Percentiles rank a stretch among this genome's conserved stretches.
These are phyloP conservation scores for Xerocomus spinulosus DNA, from an alignment of 768 basidiomycete species.

Conservation along the genomic window DNA sequence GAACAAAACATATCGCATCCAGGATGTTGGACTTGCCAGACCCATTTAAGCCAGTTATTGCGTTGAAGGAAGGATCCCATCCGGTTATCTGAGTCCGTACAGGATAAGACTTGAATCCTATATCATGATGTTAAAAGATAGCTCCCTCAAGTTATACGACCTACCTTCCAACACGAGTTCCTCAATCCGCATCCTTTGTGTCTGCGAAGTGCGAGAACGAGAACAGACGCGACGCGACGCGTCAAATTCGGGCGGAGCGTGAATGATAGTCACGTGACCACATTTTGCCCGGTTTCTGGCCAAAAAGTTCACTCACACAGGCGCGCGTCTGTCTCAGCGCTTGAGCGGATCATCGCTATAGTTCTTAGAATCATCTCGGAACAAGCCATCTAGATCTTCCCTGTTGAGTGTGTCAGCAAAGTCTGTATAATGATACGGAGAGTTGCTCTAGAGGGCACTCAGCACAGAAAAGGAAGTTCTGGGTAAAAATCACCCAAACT, in stretches of 20 bases:
- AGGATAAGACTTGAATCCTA: constrained; percentile 98
- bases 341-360: neutral
- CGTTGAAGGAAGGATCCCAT: constrained; percentile 98
- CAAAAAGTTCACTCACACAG: too few relatives aligned
- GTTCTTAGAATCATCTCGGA: neutral
- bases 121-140: neutral
- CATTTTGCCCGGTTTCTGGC: neutral
- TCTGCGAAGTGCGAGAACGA: neutral
- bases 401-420: neutral
- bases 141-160: neutral
- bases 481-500: constrained; percentile 5
- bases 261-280: constrained; percentile 16
- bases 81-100: constrained; percentile 93
- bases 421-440: neutral
- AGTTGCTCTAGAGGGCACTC: neutral
- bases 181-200: constrained; percentile 78
- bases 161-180: constrained; percentile 91
- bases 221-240: constrained; percentile 34
- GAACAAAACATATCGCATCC: constrained; percentile 98
- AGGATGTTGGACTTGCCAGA: constrained; percentile 99
- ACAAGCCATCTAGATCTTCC: neutral
- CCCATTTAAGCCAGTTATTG: constrained; percentile 93
- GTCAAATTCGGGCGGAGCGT: constrained; percentile 26
- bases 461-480: constrained; percentile 20
- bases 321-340: constrained; percentile 15